Conservation (phyloP, 352 stramenopile genomes). For the Albugo candida region DNA sequence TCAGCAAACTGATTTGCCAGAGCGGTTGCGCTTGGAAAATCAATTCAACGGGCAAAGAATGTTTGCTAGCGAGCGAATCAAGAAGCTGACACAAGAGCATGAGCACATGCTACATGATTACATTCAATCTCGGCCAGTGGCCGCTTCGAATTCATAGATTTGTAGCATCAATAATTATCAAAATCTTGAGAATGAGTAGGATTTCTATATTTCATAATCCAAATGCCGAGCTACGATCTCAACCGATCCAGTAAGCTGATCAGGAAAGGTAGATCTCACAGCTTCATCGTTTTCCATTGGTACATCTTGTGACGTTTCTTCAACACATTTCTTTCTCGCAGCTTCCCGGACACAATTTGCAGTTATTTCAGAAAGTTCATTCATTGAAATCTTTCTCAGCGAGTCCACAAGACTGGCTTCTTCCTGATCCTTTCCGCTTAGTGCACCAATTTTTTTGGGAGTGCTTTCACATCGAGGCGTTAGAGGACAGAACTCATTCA, state of each 20-base stretch:
- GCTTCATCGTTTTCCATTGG: neutral
- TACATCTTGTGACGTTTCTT: neutral
- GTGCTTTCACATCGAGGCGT: conserved; percentile 6
- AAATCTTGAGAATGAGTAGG: conserved; percentile 2
- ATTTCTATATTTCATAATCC: conserved; percentile 6
- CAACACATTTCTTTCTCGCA: conserved; percentile 7
- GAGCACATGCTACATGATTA: conserved; percentile 27
- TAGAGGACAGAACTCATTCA: conserved; percentile 16
- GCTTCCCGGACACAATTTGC: conserved; percentile 15
- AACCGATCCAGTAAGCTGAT: neutral
- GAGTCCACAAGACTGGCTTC: conserved; percentile 24
- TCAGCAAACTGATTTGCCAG: conserved; percentile 14
- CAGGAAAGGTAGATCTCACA: neutral
- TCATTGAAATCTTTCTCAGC: conserved; percentile 29
- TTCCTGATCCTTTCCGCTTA: conserved; percentile 14
- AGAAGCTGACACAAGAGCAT: conserved; percentile 50
- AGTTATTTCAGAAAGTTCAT: conserved; percentile 16
- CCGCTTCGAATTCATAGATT: neutral
- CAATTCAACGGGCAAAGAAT: conserved; percentile 52
- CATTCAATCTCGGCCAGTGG: conserved; percentile 5
- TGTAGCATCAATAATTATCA: too few relatives aligned
- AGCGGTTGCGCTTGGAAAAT: conserved; percentile 34
- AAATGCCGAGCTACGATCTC: conserved; percentile 5
- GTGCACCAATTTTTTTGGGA: neutral
- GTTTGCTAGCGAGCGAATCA: conserved; percentile 61